Percentiles rank a stretch among this genome's conserved stretches.
Evolutionary conservation across 176 grass and related monocot species (phyloP).

Genomic region (Eleusine coracana): DNA sequence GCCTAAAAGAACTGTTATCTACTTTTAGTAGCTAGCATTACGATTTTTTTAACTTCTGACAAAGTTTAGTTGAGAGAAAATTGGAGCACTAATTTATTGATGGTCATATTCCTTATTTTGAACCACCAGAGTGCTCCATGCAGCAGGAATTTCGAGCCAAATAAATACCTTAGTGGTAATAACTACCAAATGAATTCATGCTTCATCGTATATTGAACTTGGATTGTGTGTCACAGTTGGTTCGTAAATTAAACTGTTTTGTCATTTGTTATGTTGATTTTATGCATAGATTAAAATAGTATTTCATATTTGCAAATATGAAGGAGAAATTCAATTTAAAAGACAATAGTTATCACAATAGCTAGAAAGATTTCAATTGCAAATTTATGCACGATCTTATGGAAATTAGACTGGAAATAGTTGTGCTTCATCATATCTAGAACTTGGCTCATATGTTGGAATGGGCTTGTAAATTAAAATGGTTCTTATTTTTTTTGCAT

Average conservation of each 20-base stretch:
- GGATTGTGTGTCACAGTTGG: background rate
- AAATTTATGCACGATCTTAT: conserved; percentile 9
- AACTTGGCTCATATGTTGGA: background rate
- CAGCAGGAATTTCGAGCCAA: background rate
- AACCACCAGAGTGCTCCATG: background rate
- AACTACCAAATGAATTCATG: conserved; percentile 7
- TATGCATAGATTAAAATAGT: background rate
- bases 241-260: background rate
- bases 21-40: conserved; percentile 33
- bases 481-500: background rate
- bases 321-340: background rate
- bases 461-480: background rate
- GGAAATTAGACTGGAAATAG: background rate
- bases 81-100: background rate
- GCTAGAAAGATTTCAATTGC: background rate
- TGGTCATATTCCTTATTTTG: conserved; percentile 9
- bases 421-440: conserved; percentile 7
- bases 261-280: conserved; percentile 4
- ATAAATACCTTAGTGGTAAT: conserved; percentile 25
- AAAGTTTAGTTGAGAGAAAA: conserved; percentile 9
- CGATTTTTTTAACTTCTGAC: background rate
- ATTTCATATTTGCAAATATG: background rate
- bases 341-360: background rate
- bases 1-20: background rate
- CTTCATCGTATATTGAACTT: background rate